A percentile compares a stretch with the other conserved stretches of the same genome.
These are phyloP conservation scores for Ceriops zippeliana DNA, from an alignment of 345 rosid genomes.

Conservation along the genomic window DNA sequence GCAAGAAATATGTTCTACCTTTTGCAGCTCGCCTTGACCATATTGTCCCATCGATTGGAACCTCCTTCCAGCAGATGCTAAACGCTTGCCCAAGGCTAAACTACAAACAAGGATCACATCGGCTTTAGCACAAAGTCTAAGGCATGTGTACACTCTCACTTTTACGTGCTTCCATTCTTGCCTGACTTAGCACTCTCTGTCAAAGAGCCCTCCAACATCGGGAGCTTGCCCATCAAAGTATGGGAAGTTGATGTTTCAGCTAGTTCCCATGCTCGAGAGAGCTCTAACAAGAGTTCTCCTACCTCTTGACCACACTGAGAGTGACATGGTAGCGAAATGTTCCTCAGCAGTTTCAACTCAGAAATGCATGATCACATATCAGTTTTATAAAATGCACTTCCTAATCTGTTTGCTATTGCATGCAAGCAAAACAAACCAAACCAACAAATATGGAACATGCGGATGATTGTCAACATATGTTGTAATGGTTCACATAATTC, in stretches of 20 bases:
- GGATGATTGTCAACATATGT: no score
- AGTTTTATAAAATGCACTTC: background rate
- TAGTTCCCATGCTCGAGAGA: constrained; percentile 78
- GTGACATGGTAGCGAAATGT: constrained; percentile 8
- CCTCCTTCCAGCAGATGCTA: constrained; percentile 76
- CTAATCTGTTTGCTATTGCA: no score
- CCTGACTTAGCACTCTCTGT: constrained; percentile 64
- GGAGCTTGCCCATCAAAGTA: constrained; percentile 54
- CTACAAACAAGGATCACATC: constrained; percentile 25
- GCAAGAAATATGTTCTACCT: constrained; percentile 36
- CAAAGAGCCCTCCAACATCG: constrained; percentile 46
- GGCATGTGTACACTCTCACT: constrained; percentile 22
- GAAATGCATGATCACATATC: background rate
- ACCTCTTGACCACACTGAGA: constrained; percentile 81
- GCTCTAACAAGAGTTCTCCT: constrained; percentile 64
- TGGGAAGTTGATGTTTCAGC: constrained; percentile 70
- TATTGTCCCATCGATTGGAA: constrained; percentile 89
- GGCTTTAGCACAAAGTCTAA: constrained; percentile 26
- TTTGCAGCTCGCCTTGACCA: constrained; percentile 84
- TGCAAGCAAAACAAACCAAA: no score
- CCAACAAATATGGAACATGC: no score
- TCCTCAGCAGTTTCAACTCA: background rate
- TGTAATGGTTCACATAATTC: no score
- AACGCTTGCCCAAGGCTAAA: constrained; percentile 83
- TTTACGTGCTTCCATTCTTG: constrained; percentile 31